These are phyloP conservation scores for Podosphaera leucotricha DNA, from an alignment of 2,329 filamentous ascomycete species.

Conservation along the genomic window DNA sequence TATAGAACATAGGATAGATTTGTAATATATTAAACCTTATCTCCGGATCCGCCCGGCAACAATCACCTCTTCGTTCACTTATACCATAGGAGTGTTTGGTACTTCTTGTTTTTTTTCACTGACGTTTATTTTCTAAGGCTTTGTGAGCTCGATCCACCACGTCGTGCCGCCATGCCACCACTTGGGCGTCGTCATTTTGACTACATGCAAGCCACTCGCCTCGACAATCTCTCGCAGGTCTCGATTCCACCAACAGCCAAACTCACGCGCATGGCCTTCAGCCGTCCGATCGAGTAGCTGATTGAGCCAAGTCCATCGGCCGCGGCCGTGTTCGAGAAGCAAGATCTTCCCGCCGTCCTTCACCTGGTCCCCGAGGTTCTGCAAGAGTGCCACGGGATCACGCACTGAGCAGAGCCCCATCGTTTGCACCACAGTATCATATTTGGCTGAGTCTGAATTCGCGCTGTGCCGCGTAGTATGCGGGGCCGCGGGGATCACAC, in stretches of 20 bases:
- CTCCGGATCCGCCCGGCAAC: no score
- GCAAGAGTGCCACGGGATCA: constrained; percentile 29
- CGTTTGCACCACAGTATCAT: constrained; percentile 40
- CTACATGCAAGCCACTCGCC: constrained; percentile 32
- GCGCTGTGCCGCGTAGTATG: constrained; percentile 8
- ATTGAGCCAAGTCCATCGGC: constrained; percentile 30
- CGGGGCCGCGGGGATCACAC: constrained; percentile 10
- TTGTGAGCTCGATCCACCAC: constrained; percentile 30
- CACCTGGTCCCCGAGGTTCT: constrained; percentile 27
- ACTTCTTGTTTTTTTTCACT: neutral
- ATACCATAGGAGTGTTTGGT: no score
- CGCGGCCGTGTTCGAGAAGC: constrained; percentile 38
- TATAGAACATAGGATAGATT: no score
- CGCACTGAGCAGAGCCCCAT: constrained; percentile 40
- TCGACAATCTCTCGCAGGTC: constrained; percentile 32
- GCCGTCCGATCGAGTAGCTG: constrained; percentile 30
- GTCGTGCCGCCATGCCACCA: constrained; percentile 32
- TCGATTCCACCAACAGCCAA: constrained; percentile 46
- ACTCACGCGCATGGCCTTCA: constrained; percentile 29
- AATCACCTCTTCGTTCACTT: no score
- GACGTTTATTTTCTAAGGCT: constrained; percentile 3
- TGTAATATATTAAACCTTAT: no score
- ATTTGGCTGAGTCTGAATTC: constrained; percentile 15
- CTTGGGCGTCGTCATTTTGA: constrained; percentile 25
- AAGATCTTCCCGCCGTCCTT: constrained; percentile 33